These are phyloP conservation scores for Irpex sp. DNA, from an alignment of 1,284 basidiomycete genomes.

Conservation along the genomic window DNA sequence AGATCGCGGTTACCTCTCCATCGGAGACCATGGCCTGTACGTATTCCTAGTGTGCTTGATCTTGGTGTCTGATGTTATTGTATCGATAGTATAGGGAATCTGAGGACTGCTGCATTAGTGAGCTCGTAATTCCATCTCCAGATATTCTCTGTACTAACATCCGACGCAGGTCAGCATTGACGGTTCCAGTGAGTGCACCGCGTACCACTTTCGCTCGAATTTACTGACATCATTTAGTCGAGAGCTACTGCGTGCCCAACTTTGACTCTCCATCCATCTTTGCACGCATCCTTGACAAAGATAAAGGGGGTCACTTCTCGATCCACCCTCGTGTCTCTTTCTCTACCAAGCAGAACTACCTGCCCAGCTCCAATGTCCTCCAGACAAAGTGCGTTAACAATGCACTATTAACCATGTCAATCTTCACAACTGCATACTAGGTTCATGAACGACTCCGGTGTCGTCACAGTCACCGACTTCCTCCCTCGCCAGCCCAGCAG, in stretches of 20 bases:
- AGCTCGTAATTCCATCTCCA: constrained; percentile 13
- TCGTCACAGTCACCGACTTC: constrained; percentile 78
- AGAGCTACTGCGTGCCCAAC: constrained; percentile 87
- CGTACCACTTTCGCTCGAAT: background rate
- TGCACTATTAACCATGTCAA: background rate
- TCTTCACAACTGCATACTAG: constrained; percentile 21
- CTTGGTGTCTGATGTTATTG: background rate
- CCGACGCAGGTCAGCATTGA: constrained; percentile 58
- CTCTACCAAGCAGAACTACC: constrained; percentile 79
- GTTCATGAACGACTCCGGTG: constrained; percentile 78
- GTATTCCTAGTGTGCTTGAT: constrained; percentile 17
- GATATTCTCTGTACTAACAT: background rate
- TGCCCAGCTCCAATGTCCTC: constrained; percentile 83
- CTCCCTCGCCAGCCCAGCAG: constrained; percentile 59
- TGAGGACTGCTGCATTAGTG: constrained; percentile 74
- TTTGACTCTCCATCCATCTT: constrained; percentile 92
- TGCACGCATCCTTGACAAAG: constrained; percentile 79
- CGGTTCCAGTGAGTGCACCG: constrained; percentile 57
- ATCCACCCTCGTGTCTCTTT: constrained; percentile 68
- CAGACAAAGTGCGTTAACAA: constrained; percentile 59
- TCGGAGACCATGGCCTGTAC: constrained; percentile 69
- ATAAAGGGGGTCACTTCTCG: constrained; percentile 92
- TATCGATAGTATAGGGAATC: constrained; percentile 62
- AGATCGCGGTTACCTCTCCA: constrained; percentile 53
- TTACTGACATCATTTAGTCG: constrained; percentile 41